Evolutionary conservation across 2,329 filamentous ascomycete species (phyloP).

Genomic region (Colletotrichum destructivum): DNA sequence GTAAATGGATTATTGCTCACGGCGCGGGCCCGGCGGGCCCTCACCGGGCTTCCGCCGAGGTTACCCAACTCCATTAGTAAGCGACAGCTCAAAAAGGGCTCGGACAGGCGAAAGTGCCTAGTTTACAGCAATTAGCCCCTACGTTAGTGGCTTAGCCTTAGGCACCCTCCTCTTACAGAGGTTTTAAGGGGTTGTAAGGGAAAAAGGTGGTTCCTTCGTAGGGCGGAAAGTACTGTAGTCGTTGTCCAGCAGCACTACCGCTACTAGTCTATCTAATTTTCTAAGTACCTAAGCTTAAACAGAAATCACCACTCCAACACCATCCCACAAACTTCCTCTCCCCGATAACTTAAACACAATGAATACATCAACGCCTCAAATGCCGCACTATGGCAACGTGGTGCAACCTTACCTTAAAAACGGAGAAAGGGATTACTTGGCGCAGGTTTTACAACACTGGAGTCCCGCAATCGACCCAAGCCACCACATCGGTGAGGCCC

Average conservation of each 20-base stretch:
- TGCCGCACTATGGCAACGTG: conserved; percentile 19
- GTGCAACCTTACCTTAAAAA: conserved; percentile 23
- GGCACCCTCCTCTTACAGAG: too few relatives aligned
- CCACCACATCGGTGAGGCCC: conserved; percentile 20
- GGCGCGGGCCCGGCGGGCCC: too few relatives aligned
- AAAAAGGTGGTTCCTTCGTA: too few relatives aligned
- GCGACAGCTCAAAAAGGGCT: too few relatives aligned
- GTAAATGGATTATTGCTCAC: too few relatives aligned
- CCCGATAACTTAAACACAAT: conserved; percentile 4
- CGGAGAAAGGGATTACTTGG: conserved; percentile 27
- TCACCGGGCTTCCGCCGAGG: too few relatives aligned
- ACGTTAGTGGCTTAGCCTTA: too few relatives aligned
- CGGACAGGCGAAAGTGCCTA: too few relatives aligned
- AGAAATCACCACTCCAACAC: not conserved
- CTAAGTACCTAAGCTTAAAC: not conserved
- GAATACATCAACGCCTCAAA: conserved; percentile 13
- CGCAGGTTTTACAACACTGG: conserved; percentile 28
- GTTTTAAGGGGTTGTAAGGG: too few relatives aligned
- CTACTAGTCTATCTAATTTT: not conserved
- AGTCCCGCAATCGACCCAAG: conserved; percentile 28
- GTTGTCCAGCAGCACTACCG: not conserved
- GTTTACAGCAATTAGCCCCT: too few relatives aligned
- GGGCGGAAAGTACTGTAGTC: too few relatives aligned
- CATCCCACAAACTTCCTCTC: conserved; percentile 1
- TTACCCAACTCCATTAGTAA: too few relatives aligned